phyloP scores from a whole-genome alignment of 805 yeast genomes.

The Saccharomycopsis microspora region DNA sequence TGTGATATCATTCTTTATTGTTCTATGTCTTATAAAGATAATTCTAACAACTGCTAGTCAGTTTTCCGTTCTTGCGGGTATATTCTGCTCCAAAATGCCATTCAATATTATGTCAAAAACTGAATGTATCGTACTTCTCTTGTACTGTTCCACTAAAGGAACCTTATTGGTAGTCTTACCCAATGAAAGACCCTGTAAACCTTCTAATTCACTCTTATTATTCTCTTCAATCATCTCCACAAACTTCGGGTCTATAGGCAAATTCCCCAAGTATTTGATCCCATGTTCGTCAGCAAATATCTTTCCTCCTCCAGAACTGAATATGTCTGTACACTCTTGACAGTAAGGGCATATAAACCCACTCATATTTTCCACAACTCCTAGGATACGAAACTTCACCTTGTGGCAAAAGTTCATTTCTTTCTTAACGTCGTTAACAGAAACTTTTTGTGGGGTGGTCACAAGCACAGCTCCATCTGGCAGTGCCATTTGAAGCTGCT shows the following conservation, averaged over 20 bases:
- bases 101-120: conserved; percentile 37
- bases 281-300: conserved; percentile 49
- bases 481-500: conserved; percentile 57
- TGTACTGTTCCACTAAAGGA: conserved; percentile 27
- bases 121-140: conserved; percentile 23
- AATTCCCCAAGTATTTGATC: conserved; percentile 67
- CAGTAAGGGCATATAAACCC: conserved; percentile 95
- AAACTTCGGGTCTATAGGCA: conserved; percentile 91
- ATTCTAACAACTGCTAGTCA: neutral
- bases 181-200: neutral
- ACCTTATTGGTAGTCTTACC: conserved; percentile 5
- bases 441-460: conserved; percentile 91
- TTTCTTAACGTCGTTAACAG: conserved; percentile 88
- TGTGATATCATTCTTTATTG: neutral
- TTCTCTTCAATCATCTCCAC: conserved; percentile 77
- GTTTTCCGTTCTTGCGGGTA: conserved; percentile 18
- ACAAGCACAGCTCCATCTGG: conserved; percentile 93
- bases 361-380: conserved; percentile 91
- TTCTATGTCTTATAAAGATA: neutral
- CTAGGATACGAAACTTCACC: conserved; percentile 69
- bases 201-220: conserved; percentile 22
- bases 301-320: conserved; percentile 88
- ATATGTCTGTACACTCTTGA: conserved; percentile 82
- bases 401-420: conserved; percentile 88
- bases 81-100: conserved; percentile 23